Conservation (phyloP, 257 asterid genomes). For the Solanum virginianum region DNA sequence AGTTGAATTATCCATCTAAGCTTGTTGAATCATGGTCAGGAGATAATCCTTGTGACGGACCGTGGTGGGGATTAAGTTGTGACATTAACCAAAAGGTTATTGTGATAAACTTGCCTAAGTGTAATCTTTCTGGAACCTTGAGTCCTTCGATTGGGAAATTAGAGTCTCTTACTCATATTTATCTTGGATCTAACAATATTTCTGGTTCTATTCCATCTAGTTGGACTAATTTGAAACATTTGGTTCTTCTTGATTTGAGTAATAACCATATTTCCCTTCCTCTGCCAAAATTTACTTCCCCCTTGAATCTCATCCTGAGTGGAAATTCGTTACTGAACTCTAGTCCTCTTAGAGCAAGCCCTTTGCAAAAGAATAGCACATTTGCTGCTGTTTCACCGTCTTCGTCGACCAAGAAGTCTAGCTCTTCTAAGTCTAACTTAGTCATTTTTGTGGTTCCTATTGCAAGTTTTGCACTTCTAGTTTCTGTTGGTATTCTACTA, state of each 20-base stretch:
- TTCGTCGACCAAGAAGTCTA: background rate
- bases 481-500: slow-evolving; percentile 32
- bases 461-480: slow-evolving; percentile 35
- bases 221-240: slow-evolving; percentile 54
- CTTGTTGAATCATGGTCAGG: slow-evolving; percentile 73
- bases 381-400: slow-evolving; percentile 13
- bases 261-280: slow-evolving; percentile 63
- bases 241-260: slow-evolving; percentile 47
- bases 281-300: slow-evolving; percentile 35
- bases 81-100: slow-evolving; percentile 29
- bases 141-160: slow-evolving; percentile 58
- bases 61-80: slow-evolving; percentile 76
- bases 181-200: slow-evolving; percentile 48
- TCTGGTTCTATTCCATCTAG: slow-evolving; percentile 52
- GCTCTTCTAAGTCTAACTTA: slow-evolving; percentile 23
- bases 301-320: slow-evolving; percentile 28
- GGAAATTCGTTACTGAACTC: slow-evolving; percentile 45
- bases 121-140: slow-evolving; percentile 51
- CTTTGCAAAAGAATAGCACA: slow-evolving; percentile 8
- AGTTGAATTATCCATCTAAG: slow-evolving; percentile 50
- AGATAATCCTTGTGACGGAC: slow-evolving; percentile 45
- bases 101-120: slow-evolving; percentile 40
- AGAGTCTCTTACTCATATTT: slow-evolving; percentile 43
- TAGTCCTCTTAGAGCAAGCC: slow-evolving; percentile 12
- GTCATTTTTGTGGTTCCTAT: slow-evolving; percentile 39